Percentiles rank a stretch among this genome's conserved stretches.
Conservation (phyloP, 2,329 filamentous ascomycete genomes). For the Cladophialophora psammophila region DNA sequence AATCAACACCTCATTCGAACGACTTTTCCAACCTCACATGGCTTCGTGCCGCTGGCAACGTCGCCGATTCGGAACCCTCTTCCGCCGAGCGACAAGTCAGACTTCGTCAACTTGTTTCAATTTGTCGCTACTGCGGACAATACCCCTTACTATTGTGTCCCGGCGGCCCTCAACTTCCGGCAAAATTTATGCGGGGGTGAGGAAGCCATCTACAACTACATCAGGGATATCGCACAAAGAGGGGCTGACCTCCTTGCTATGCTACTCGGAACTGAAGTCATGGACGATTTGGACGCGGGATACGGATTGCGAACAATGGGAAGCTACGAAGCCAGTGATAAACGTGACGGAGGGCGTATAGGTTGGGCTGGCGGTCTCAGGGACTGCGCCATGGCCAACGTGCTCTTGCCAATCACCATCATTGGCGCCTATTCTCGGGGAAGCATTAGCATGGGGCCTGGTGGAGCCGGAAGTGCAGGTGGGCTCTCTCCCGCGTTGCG, state of each 20-base stretch:
- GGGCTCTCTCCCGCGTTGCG: slow-evolving; percentile 38
- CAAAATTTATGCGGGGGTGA: slow-evolving; percentile 75
- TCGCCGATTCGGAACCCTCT: slow-evolving; percentile 30
- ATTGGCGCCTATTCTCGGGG: slow-evolving; percentile 42
- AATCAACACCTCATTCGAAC: slow-evolving; percentile 79
- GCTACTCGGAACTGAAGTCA: slow-evolving; percentile 71
- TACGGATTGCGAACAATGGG: slow-evolving; percentile 39
- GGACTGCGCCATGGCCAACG: slow-evolving; percentile 74
- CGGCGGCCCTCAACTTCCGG: slow-evolving; percentile 75
- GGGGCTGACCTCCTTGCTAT: slow-evolving; percentile 68
- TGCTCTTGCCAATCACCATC: slow-evolving; percentile 71
- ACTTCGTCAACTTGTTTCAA: slow-evolving; percentile 75
- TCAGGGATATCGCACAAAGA: slow-evolving; percentile 66
- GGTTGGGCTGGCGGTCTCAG: slow-evolving; percentile 60
- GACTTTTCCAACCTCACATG: slow-evolving; percentile 80
- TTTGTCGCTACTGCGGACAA: slow-evolving; percentile 79
- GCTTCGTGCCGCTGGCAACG: slow-evolving; percentile 64
- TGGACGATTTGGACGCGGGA: slow-evolving; percentile 61
- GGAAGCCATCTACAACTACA: slow-evolving; percentile 70
- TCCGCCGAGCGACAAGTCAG: slow-evolving; percentile 54
- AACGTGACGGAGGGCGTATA: slow-evolving; percentile 46
- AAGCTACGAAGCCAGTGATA: slow-evolving; percentile 39
- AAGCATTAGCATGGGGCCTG: slow-evolving; percentile 39
- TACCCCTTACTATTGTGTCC: slow-evolving; percentile 73
- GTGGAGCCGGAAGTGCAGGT: slow-evolving; percentile 40